Base-by-base conservation (phyloP, 805 yeast species). In the Nakazawaea pomicola region DNA sequence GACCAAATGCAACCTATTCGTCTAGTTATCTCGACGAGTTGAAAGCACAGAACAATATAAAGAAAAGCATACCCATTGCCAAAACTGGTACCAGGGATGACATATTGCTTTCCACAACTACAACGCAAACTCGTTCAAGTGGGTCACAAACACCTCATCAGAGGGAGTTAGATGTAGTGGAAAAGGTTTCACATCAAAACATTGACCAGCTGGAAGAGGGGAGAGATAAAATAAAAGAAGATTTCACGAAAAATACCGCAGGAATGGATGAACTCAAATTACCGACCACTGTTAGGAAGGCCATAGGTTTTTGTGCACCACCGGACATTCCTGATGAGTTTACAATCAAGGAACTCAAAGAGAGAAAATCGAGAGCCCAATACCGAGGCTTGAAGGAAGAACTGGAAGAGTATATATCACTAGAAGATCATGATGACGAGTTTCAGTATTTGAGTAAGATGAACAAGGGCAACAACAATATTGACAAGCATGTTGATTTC, bases 261-360 rank as follows among this genome's bases (percentile, higher is more conserved):
- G n/a, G n/a, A n/a, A n/a, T n/a, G n/a, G n/a, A n/a, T n/a, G n/a
- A n/a, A n/a, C n/a, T n/a, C n/a, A n/a, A n/a, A n/a, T n/a, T n/a
- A n/a, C n/a, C n/a, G n/a, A n/a, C n/a, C n/a, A n/a, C n/a, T n/a
- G n/a, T n/a, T n/a, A n/a, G n/a, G n/a, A n/a, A n/a, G n/a, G n/a
- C n/a, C n/a, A n/a, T n/a, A n/a, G n/a, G n/a, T n/a, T n/a, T n/a
- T n/a, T n/a, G n/a, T n/a, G n/a, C n/a, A n/a, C n/a, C n/a, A n/a
- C n/a, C n/a, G n/a, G n/a, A n/a, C n/a, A 44, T 55, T 6, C 55
- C 54, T 6, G 49, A 50, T 17, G 40, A 46, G 18, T 36, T 39
- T 6, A 43, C 36, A 8, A 39, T 52, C 1, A 44, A 47, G 24
- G 58, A 53, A 36, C 28, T 52, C 29, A 51, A 49, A 33, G 57